Percentiles rank a stretch among this genome's conserved stretches.
Evolutionary conservation across 441 rosid genomes (phyloP).

Genomic region (Corymbia calophylla): DNA sequence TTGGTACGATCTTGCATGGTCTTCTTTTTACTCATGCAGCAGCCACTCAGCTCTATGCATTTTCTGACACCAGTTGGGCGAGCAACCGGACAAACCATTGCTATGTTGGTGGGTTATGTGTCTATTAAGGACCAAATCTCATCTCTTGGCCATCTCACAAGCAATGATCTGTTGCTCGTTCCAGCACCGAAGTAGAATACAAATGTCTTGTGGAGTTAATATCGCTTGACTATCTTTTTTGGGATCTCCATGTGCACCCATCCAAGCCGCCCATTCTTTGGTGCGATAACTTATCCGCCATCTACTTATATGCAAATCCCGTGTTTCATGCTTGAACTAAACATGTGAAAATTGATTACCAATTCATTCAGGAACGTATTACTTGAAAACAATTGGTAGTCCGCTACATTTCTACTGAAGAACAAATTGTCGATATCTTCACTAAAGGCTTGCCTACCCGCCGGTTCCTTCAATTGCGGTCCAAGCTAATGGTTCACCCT

Average conservation of each 20-base stretch:
- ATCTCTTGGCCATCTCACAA: neutral
- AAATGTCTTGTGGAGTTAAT: neutral
- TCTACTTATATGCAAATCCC: neutral
- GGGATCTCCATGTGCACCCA: neutral
- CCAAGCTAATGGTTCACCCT: no score
- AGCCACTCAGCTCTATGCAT: neutral
- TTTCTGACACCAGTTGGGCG: neutral
- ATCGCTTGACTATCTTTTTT: neutral
- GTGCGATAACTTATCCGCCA: neutral
- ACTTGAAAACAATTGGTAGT: neutral
- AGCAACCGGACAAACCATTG: rapidly evolving
- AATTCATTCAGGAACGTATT: neutral
- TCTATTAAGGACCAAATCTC: neutral
- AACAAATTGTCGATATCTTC: neutral
- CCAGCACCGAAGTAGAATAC: neutral
- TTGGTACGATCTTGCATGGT: neutral
- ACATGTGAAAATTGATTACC: neutral
- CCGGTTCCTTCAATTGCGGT: no score
- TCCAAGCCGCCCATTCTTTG: neutral
- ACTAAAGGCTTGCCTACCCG: neutral
- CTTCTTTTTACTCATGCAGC: neutral
- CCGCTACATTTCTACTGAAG: neutral
- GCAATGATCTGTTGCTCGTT: neutral
- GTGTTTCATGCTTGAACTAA: neutral
- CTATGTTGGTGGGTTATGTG: neutral